Evolutionary conservation across 352 stramenopile genomes (phyloP).

Genomic region (Blastocystis sp.): DNA sequence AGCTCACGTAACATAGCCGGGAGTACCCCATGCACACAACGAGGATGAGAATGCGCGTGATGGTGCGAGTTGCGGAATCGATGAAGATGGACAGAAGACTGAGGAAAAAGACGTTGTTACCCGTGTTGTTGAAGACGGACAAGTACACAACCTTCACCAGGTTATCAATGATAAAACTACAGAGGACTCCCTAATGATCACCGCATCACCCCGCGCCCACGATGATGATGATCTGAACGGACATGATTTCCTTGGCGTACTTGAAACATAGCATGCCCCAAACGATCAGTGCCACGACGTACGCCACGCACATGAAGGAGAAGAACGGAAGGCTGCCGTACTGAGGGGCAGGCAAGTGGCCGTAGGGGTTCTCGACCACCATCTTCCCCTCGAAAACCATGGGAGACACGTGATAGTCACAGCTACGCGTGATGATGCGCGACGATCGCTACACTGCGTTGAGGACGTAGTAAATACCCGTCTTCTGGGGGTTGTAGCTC

Average conservation of each 20-base stretch:
- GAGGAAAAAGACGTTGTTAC: constrained; percentile 58
- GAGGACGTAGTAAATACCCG: constrained; percentile 68
- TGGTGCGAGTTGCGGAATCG: constrained; percentile 45
- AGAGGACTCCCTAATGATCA: constrained; percentile 31
- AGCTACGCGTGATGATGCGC: constrained; percentile 7
- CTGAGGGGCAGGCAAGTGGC: constrained; percentile 35
- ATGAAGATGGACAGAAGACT: constrained; percentile 42
- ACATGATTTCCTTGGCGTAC: constrained; percentile 71
- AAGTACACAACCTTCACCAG: constrained; percentile 67
- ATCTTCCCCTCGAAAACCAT: constrained; percentile 41
- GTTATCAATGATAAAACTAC: constrained; percentile 49
- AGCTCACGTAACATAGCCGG: neutral
- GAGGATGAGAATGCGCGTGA: constrained; percentile 67
- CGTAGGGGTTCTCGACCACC: constrained; percentile 69
- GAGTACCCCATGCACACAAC: constrained; percentile 68
- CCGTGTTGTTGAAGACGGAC: constrained; percentile 54
- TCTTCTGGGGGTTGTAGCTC: constrained; percentile 2
- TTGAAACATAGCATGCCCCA: constrained; percentile 58
- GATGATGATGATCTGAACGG: constrained; percentile 67
- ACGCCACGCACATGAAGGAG: constrained; percentile 36
- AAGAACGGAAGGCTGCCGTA: constrained; percentile 72
- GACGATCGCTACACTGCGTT: constrained; percentile 21
- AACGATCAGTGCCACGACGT: constrained; percentile 17
- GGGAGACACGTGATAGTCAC: constrained; percentile 56
- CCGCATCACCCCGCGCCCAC: neutral